Evolutionary conservation across 345 rosid species (phyloP).

Genomic region (Geranium rotundifolium): DNA sequence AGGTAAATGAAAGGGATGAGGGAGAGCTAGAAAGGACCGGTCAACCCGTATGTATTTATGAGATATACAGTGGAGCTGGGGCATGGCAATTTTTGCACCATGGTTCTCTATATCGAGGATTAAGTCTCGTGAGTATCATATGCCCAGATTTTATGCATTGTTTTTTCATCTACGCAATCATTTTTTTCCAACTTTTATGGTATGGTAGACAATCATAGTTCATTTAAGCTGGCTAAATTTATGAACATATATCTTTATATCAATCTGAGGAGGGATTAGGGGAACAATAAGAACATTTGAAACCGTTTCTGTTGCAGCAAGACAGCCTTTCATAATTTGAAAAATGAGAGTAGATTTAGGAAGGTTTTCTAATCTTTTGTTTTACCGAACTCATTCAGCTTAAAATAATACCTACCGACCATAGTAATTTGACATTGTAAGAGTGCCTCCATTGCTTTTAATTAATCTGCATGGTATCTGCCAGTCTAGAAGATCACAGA

Average conservation of each 20-base stretch:
- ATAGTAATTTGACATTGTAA: not conserved
- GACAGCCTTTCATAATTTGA: not conserved
- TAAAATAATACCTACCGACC: not conserved
- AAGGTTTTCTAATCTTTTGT: not conserved
- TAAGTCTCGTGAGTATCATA: slow-evolving; percentile 73
- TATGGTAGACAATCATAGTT: not conserved
- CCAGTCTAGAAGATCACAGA: slow-evolving; percentile 60
- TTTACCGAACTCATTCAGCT: not conserved
- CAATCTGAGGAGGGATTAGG: not conserved
- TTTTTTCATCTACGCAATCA: slow-evolving; percentile 4
- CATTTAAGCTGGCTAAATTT: not conserved
- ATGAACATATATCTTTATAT: not conserved
- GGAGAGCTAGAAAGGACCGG: slow-evolving; percentile 99
- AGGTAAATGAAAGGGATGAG: slow-evolving; percentile 90
- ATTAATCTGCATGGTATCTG: slow-evolving; percentile 11
- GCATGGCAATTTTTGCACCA: slow-evolving; percentile 96
- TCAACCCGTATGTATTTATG: slow-evolving; percentile 85
- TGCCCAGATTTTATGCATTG: slow-evolving; percentile 7
- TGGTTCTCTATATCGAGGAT: slow-evolving; percentile 87
- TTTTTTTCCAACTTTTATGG: not conserved
- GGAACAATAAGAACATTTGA: not conserved
- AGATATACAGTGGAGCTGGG: slow-evolving; percentile 81
- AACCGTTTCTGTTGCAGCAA: not conserved
- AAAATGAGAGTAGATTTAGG: not conserved
- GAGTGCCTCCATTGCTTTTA: slow-evolving; percentile 4